A percentile compares a stretch with the other conserved stretches of the same genome.
phyloP scores from a whole-genome alignment of 495 filamentous ascomycete genomes.

The Usnea hakonensis region DNA sequence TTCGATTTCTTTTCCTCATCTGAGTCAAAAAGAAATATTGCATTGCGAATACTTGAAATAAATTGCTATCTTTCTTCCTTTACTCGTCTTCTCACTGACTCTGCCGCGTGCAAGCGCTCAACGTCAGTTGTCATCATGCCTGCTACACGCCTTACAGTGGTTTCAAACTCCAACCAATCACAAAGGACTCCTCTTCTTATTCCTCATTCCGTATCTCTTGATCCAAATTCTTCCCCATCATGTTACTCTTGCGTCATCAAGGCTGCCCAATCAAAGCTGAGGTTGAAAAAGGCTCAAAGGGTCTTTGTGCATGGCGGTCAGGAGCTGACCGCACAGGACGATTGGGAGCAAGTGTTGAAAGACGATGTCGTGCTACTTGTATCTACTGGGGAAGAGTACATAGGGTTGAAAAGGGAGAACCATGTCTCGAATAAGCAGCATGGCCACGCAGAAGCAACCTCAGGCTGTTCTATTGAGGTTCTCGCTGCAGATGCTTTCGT shows the following conservation, averaged over 20 bases:
- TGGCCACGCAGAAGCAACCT: background rate
- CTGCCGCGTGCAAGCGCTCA: too few relatives aligned
- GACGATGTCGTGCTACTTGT: conserved; percentile 28
- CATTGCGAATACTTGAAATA: background rate
- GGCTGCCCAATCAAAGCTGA: conserved; percentile 30
- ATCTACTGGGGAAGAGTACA: conserved; percentile 30
- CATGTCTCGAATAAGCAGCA: background rate
- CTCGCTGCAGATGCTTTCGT: conserved; percentile 26
- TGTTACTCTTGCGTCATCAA: conserved; percentile 23
- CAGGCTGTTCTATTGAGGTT: conserved; percentile 18
- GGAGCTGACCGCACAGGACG: conserved; percentile 26
- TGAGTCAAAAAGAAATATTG: background rate
- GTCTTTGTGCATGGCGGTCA: conserved; percentile 30
- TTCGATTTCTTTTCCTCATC: background rate
- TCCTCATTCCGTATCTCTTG: conserved; percentile 17
- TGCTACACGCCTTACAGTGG: conserved; percentile 22
- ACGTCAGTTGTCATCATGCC: conserved; percentile 11
- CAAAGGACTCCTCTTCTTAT: conserved; percentile 22
- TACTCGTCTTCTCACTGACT: background rate
- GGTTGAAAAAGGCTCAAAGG: conserved; percentile 28
- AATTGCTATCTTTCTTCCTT: background rate
- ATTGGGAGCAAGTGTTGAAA: conserved; percentile 23
- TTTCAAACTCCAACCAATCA: conserved; percentile 22
- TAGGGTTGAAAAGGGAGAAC: conserved; percentile 23
- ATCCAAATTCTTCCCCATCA: conserved; percentile 13